Evolutionary conservation across 2,329 filamentous ascomycete species (phyloP).

Genomic region (Sporothrix globosa): DNA sequence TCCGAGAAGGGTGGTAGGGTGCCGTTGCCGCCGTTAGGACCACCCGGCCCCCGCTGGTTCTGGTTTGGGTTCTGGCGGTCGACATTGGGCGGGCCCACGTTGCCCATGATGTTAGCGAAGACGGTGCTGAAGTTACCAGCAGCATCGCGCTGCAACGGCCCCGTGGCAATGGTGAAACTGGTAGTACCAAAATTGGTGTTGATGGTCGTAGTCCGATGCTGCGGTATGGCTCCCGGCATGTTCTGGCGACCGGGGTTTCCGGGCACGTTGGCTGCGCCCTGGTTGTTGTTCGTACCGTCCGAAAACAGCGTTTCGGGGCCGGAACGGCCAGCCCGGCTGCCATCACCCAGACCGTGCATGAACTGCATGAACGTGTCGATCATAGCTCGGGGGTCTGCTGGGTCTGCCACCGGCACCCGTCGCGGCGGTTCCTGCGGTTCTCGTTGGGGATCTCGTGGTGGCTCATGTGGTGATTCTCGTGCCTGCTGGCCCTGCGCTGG

Average conservation of each 20-base stretch:
- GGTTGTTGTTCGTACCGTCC: not conserved
- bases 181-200: slow-evolving; percentile 44
- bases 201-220: slow-evolving; percentile 17
- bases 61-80: slow-evolving; percentile 26
- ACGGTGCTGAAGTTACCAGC: slow-evolving; percentile 50
- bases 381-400: slow-evolving; percentile 44
- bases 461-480: not conserved
- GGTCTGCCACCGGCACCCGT: slow-evolving; percentile 34
- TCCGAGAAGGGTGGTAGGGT: slow-evolving; percentile 41
- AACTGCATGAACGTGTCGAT: slow-evolving; percentile 51
- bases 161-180: slow-evolving; percentile 55
- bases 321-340: slow-evolving; percentile 32
- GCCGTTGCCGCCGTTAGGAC: slow-evolving; percentile 33
- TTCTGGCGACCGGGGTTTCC: not conserved
- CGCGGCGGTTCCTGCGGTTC: slow-evolving; percentile 24
- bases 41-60: not conserved
- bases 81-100: slow-evolving; percentile 39
- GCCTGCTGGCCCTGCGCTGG: not conserved
- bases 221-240: not conserved
- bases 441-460: not conserved
- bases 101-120: slow-evolving; percentile 52
- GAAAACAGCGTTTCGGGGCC: slow-evolving; percentile 33
- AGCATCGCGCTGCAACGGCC: slow-evolving; percentile 40
- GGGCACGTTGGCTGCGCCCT: not conserved
- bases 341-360: slow-evolving; percentile 43